phyloP scores from a whole-genome alignment of 495 filamentous ascomycete genomes.

The Cairneyella variabilis region DNA sequence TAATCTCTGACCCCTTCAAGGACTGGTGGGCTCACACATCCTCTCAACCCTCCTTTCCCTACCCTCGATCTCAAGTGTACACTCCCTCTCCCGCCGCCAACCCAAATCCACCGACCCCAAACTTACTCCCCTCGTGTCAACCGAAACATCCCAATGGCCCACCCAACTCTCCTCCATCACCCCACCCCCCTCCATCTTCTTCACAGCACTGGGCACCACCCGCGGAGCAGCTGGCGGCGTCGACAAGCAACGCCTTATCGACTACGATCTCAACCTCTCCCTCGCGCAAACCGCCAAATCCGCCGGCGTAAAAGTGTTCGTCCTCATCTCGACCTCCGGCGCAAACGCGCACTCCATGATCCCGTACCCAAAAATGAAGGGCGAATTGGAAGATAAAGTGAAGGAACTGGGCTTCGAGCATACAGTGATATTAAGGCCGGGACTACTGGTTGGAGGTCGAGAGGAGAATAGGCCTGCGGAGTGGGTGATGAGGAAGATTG shows the following conservation, averaged over 20 bases:
- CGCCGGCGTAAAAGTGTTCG: constrained; percentile 52
- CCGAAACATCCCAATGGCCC: constrained; percentile 43
- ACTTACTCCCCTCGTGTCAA: constrained; percentile 33
- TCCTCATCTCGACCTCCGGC: constrained; percentile 23
- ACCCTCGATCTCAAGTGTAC: constrained; percentile 22
- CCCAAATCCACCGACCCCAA: constrained; percentile 33
- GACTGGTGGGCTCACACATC: constrained; percentile 48
- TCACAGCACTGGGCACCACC: constrained; percentile 58
- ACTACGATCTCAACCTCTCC: constrained; percentile 57
- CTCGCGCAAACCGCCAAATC: constrained; percentile 55
- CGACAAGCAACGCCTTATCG: constrained; percentile 57
- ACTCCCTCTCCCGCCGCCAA: constrained; percentile 37
- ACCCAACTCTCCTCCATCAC: constrained; percentile 39
- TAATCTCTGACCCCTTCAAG: background rate
- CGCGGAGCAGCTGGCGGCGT: constrained; percentile 52
- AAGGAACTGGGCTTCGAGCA: constrained; percentile 63
- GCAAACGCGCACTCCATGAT: constrained; percentile 20
- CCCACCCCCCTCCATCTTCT: constrained; percentile 50
- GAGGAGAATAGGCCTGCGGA: constrained; percentile 51
- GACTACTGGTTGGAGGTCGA: constrained; percentile 59
- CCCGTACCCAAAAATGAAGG: constrained; percentile 60
- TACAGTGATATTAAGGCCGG: constrained; percentile 62
- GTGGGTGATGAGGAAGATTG: constrained; percentile 41
- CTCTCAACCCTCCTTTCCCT: constrained; percentile 43
- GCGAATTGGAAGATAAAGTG: constrained; percentile 64